phyloP scores from a whole-genome alignment of 805 yeast genomes.

The Candida namnaoensis region DNA sequence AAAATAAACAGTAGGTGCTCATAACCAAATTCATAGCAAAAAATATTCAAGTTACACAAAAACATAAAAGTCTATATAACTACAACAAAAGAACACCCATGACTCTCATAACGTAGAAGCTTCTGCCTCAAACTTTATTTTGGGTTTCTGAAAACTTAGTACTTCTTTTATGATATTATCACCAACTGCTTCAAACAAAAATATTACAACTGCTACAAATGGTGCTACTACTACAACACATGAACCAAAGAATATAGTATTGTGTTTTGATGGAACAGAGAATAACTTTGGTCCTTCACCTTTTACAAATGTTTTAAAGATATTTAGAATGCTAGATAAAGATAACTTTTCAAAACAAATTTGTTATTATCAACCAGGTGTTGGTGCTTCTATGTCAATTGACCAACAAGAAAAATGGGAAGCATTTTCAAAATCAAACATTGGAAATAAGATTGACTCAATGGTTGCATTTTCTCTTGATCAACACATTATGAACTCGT shows the following conservation, averaged over 20 bases:
- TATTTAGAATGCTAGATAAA: slow-evolving; percentile 43
- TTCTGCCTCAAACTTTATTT: no score
- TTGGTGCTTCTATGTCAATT: slow-evolving; percentile 43
- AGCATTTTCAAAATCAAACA: slow-evolving; percentile 8
- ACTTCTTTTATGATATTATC: no score
- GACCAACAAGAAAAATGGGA: slow-evolving; percentile 20
- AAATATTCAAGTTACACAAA: no score
- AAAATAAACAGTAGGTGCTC: no score
- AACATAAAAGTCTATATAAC: no score
- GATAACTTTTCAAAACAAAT: slow-evolving; percentile 30
- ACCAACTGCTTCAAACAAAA: no score
- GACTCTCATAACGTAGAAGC: no score
- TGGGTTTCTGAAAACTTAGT: no score
- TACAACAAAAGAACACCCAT: no score
- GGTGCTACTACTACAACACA: background rate
- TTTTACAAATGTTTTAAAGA: slow-evolving; percentile 43
- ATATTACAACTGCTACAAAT: background rate
- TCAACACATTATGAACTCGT: slow-evolving; percentile 50
- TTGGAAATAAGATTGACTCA: slow-evolving; percentile 27
- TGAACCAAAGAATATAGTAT: slow-evolving; percentile 31
- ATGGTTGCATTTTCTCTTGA: slow-evolving; percentile 47
- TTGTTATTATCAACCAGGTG: slow-evolving; percentile 64
- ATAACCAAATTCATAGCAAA: no score
- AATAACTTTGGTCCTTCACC: slow-evolving; percentile 50
- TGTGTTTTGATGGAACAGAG: slow-evolving; percentile 59